Base-by-base conservation (phyloP, 2,329 filamentous ascomycete species). In the Verruconis gallopava region DNA sequence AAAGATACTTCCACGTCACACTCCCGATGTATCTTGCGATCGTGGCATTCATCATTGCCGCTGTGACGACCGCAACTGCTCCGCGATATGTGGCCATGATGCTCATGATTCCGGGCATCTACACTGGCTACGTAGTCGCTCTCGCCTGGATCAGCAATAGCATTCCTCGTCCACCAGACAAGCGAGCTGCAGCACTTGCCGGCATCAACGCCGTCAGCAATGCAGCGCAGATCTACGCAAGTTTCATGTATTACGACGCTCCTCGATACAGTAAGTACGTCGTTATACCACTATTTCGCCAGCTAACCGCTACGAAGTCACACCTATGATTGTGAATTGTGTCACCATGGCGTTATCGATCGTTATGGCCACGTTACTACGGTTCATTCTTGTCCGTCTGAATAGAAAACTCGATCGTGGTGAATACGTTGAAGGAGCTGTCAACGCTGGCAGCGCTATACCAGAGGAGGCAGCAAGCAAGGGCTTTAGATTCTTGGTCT, bases 111-210 rank as follows among this genome's bases (percentile, higher is more conserved):
- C 59, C 63, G 0, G 72, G 75, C 0, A 63, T 79, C 2, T 82
- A 81, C 51, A 70, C 72, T 1, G 72, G 59, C 12, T 62, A 62
- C 42, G 80, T 81, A 1, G 77, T 83, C 1, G 69, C 69, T 1
- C 64, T 84, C 3, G 72, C 77, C 2, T 91, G 83, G 83, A 85
- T 88, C 48, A 76, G 72, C 37, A 84, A 81, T 54, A 80, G 77
- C 1, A 68, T 89, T 40, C 81, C 82, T 0, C 73, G 82, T 4
- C 83, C 84, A 3, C 79, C 81, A 0, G 77, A 81, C 2, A 88
- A 88, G 63, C 72, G 81, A 46, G 77, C 77, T 2, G 75, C 80
- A 0, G 81, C 80, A 0, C 57, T 89, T 4, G 83, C 81, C 1
- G 77, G 80, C 47, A 84, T 88, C 59, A 89, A 89, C 53, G 77